Conservation (phyloP, 805 yeast species). For the Yamadazyma paraphyllophila region DNA sequence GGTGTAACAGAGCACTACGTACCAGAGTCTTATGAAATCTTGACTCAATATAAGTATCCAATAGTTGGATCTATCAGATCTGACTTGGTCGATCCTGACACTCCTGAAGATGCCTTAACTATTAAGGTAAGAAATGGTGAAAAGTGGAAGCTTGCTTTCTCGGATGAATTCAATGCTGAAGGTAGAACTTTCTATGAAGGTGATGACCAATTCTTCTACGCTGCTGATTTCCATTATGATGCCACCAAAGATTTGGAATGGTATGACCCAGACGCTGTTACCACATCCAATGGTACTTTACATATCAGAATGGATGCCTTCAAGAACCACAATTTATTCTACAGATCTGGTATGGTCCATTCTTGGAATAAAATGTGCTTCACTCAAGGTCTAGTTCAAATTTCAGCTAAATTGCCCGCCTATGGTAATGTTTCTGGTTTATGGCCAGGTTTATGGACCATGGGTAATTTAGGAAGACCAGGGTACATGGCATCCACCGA, state of each 20-base stretch:
- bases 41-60: slow-evolving; percentile 46
- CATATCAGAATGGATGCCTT: slow-evolving; percentile 37
- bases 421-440: slow-evolving; percentile 37
- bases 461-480: slow-evolving; percentile 41
- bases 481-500: slow-evolving; percentile 38
- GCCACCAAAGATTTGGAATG: slow-evolving; percentile 45
- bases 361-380: slow-evolving; percentile 41
- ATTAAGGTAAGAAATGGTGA: slow-evolving; percentile 25
- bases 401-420: slow-evolving; percentile 34
- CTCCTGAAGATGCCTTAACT: slow-evolving; percentile 30
- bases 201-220: slow-evolving; percentile 44
- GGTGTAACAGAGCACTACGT: slow-evolving; percentile 47
- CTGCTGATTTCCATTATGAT: slow-evolving; percentile 40
- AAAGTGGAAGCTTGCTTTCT: slow-evolving; percentile 36
- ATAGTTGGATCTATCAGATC: slow-evolving; percentile 35
- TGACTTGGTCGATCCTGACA: slow-evolving; percentile 39
- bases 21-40: slow-evolving; percentile 39
- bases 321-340: slow-evolving; percentile 34
- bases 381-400: slow-evolving; percentile 32
- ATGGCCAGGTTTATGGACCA: slow-evolving; percentile 44
- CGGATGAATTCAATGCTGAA: slow-evolving; percentile 44
- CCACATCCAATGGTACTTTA: slow-evolving; percentile 40
- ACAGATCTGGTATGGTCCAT: slow-evolving; percentile 41
- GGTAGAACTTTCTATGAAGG: slow-evolving; percentile 44
- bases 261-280: slow-evolving; percentile 44